Conservation (phyloP, 345 rosid genomes). For the Arabis hirsuta region DNA sequence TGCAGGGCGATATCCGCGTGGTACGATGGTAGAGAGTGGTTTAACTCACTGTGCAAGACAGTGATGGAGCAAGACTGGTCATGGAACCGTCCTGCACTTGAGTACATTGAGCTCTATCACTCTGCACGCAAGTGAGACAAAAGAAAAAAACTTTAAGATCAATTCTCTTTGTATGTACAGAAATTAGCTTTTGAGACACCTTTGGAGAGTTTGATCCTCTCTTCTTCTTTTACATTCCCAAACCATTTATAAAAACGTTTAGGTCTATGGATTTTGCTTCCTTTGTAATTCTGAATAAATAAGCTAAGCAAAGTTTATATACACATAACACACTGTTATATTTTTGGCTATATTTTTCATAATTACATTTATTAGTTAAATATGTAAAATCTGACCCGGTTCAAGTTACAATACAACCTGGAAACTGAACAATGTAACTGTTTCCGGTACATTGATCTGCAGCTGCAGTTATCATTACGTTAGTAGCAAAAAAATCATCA, state of each 20-base stretch:
- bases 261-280: slow-evolving; percentile 17
- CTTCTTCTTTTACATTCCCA: slow-evolving; percentile 20
- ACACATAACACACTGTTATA: neutral
- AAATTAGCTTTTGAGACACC: slow-evolving; percentile 11
- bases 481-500: slow-evolving; percentile 17
- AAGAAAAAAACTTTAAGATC: neutral
- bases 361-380: neutral
- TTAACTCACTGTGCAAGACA: slow-evolving; percentile 65
- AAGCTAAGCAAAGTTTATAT: slow-evolving; percentile 1
- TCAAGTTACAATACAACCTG: neutral
- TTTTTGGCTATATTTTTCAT: neutral
- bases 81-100: slow-evolving; percentile 97
- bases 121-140: slow-evolving; percentile 65
- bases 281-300: slow-evolving; percentile 34
- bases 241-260: slow-evolving; percentile 5
- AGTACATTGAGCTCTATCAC: slow-evolving; percentile 93
- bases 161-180: slow-evolving; percentile 27
- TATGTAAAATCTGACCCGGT: neutral
- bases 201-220: slow-evolving; percentile 30
- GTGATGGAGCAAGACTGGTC: slow-evolving; percentile 99
- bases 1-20: slow-evolving; percentile 84
- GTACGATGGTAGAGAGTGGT: slow-evolving; percentile 80
- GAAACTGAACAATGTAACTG: neutral
- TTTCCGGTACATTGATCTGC: slow-evolving; percentile 27
- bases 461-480: slow-evolving; percentile 31